Evolutionary conservation across 805 yeast genomes (phyloP), one percentile per base, ranked within the genome.

Genomic region (Candida yuanshanica): DNA sequence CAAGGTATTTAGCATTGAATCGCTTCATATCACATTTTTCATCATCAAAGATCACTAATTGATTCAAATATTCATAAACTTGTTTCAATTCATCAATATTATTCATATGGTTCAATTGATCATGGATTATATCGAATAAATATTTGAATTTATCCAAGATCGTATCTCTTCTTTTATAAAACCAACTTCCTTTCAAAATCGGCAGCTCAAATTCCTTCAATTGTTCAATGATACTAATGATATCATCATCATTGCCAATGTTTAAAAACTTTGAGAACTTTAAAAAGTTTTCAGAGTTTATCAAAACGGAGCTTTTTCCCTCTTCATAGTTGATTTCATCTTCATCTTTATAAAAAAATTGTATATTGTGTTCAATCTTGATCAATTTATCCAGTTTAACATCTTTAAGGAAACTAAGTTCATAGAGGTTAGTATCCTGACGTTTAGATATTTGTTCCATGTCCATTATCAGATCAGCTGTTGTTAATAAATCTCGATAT

Each of bases 401-500:
- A n/a, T 26, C 40, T 14, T 46, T 46, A 24, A 49, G 29, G 40
- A 56, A 56, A 33, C 53, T 47, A 22, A 56, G 31, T 2, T 47
- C 46, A 24, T 56, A 56, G 5, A 56, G 42, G 14, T 36, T 27
- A 7, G 13, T n/a, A 43, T 56, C 60, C 25, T 49, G 48, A 3
- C 5, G 5, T 25, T 48, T 42, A 7, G 53, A 43, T 2, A 50
- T n/a, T 4, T 33, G 38, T 14, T 55, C 44, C 56, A 55, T 55
- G 7, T 41, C 44, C 9, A 52, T 49, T 10, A 56, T 56, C 33
- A 45, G 41, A 34, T 56, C 59, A n/a, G 57, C 58, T 1, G 56
- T 55, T 5, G 46, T 37, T 5, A 56, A 31, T 4, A 56, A 38
- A 22, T 56, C 58, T 35, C 59, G 41, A 35, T 56, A 56, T 33